Base-by-base conservation (phyloP, 2,329 filamentous ascomycete species). In the Phyllosticta ampelicida region DNA sequence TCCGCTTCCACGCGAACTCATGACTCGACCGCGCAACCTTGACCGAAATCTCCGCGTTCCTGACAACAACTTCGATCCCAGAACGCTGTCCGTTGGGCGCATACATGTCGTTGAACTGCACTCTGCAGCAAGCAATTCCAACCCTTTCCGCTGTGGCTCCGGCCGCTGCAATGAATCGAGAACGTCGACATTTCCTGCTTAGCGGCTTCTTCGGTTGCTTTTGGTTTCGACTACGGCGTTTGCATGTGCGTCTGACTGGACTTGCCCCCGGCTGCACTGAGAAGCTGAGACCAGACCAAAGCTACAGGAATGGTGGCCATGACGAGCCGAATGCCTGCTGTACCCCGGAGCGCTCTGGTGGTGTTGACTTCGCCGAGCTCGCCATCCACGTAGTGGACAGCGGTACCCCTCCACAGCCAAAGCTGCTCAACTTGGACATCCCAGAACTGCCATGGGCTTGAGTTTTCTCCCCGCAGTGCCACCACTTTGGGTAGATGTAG, bases 1-100 rank as follows among this genome's bases (percentile, higher is more conserved):
- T 65, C 68, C 68, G 68, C 65, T 67, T 70, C 68, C 69, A 70
- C 69, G 68, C 68, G 68, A 69, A 61, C 58, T 61, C 64, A 69
- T 57, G 59, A 60, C 30, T 58, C 56, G 54, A 50, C 23, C 13
- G 50, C 51, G 11, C 10, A 50, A 30, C 44, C 51, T 53, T 23
- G 51, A 48, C 13, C 36, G 36, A 44, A 44, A 44, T 16, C 36
- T 44, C 36, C n/a, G 36, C n/a, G 36, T 44, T 44, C 36, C 36
- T 44, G 36, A 44, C 16, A 16, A 44, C 36, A n/a, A n/a, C 36
- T 13, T 44, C 36, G 36, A 44, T 44, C 36, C 36, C n/a, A n/a
- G 36, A 44, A 44, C 36, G 36, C 6, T 44, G 36, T 6, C 36
- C 13, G 36, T 44, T n/a, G 36, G 36, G 36, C 36, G 36, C 13